Conservation (phyloP, 2,329 filamentous ascomycete species). For the Ophiobolus disseminans region DNA sequence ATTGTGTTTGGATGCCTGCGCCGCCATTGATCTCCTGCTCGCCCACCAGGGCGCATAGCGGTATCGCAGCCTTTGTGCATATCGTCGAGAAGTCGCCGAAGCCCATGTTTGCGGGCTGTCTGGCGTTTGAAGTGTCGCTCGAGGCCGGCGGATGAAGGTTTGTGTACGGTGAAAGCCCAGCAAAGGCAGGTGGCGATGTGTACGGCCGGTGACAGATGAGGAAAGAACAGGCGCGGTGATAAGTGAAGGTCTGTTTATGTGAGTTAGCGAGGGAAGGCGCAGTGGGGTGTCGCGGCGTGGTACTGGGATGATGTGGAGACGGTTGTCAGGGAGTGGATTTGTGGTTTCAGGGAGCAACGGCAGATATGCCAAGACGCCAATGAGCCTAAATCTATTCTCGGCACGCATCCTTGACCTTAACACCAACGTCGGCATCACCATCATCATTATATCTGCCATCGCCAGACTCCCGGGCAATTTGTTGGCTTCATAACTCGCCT, state of each 20-base stretch:
- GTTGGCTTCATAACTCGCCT: no score
- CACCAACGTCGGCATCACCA: not conserved
- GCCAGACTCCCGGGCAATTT: no score
- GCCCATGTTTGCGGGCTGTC: conserved; percentile 62
- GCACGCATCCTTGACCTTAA: not conserved
- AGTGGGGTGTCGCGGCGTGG: conserved; percentile 27
- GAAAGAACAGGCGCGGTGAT: conserved; percentile 24
- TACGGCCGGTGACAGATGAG: conserved; percentile 5
- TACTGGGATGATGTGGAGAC: conserved; percentile 24
- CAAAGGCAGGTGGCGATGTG: conserved; percentile 5
- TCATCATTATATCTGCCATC: not conserved
- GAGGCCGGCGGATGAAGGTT: conserved; percentile 12
- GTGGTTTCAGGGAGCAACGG: conserved; percentile 26
- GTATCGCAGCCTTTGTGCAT: conserved; percentile 84
- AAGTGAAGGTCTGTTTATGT: conserved; percentile 28
- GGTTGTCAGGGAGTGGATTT: conserved; percentile 44
- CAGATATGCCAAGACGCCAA: conserved; percentile 16
- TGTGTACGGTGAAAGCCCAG: conserved; percentile 11
- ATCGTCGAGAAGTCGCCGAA: conserved; percentile 91
- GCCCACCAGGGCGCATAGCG: conserved; percentile 86
- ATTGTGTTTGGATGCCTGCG: conserved; percentile 84
- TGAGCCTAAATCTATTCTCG: conserved; percentile 1
- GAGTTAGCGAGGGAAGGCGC: conserved; percentile 28
- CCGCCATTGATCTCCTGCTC: conserved; percentile 71
- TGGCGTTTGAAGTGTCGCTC: conserved; percentile 9